Base-by-base conservation (phyloP, 83 land plant genomes). In the Picea abies region DNA sequence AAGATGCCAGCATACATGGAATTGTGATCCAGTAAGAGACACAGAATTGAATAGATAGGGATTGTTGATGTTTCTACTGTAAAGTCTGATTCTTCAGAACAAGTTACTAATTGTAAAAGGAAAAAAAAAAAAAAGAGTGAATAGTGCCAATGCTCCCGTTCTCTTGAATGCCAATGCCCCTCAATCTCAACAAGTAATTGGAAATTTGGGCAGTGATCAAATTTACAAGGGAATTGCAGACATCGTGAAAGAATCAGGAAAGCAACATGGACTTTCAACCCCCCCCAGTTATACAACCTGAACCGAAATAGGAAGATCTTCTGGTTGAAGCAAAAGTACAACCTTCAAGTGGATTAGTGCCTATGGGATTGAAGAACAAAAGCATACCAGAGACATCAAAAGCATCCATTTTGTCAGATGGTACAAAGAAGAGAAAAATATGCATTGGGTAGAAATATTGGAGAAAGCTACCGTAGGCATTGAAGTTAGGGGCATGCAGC, bases 401-500 rank as follows among this genome's bases (percentile, higher is more conserved):
- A 71, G 47, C 47, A 71, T 20, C 23, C 8, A 17, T 44, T 71
- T 44, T 20, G 76, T 44, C 22, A 2, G 35, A 71, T 71, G 7
- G 35, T 41, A 17, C 9, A 6, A 71, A 71, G 32, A 71, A 19
- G 41, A 41, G 76, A 41, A n/a, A 22, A 44, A 71, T 71, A 71
- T 71, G 76, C 52, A 71, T 71, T 71, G 76, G 76, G 20, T 39
- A 71, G 76, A 71, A 39, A 44, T 71, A 71, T 47, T 71, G 15
- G 76, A 71, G 49, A 35, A 17, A n/a, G n/a, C n/a, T n/a, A n/a
- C n/a, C n/a, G n/a, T n/a, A n/a, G n/a, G n/a, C n/a, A n/a, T n/a
- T n/a, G n/a, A n/a, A n/a, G n/a, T n/a, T n/a, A n/a, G n/a, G n/a
- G n/a, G n/a, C n/a, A n/a, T n/a, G n/a, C n/a, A n/a, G n/a, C n/a